Percentiles rank a stretch among this genome's conserved stretches.
Evolutionary conservation across 768 basidiomycete species (phyloP).

Genomic region (Rhizopogon sp.): DNA sequence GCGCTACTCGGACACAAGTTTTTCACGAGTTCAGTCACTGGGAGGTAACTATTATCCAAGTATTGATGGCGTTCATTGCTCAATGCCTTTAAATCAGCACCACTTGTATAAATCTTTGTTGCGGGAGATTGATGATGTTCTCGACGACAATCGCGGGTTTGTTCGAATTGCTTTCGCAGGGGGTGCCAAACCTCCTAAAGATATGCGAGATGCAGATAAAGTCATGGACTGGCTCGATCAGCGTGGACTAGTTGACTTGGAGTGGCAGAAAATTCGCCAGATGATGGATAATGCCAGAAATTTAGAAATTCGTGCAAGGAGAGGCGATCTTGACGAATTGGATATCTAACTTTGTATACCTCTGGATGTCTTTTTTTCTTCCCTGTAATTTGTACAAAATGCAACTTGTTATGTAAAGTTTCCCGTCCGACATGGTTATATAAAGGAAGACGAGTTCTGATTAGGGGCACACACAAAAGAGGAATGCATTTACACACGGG

Average conservation of each 20-base stretch:
- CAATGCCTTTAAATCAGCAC: slow-evolving; percentile 39
- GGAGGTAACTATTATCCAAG: slow-evolving; percentile 52
- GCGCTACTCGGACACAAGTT: slow-evolving; percentile 59
- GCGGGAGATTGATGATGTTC: slow-evolving; percentile 54
- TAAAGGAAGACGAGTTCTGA: too few species aligned
- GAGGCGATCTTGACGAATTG: slow-evolving; percentile 32
- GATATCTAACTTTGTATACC: background rate
- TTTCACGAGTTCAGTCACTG: slow-evolving; percentile 78
- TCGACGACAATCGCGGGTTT: slow-evolving; percentile 39
- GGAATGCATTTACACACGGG: background rate
- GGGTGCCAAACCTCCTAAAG: slow-evolving; percentile 55
- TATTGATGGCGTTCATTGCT: background rate
- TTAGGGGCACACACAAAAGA: background rate
- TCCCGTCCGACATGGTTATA: too few species aligned
- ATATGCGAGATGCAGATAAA: slow-evolving; percentile 69
- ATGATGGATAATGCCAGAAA: slow-evolving; percentile 73
- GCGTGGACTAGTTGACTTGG: slow-evolving; percentile 57
- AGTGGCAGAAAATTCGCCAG: slow-evolving; percentile 65
- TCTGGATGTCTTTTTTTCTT: background rate
- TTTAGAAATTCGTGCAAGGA: slow-evolving; percentile 48
- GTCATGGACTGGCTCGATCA: slow-evolving; percentile 79
- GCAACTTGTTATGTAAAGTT: too few species aligned
- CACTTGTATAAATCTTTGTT: slow-evolving; percentile 55
- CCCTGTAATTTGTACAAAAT: background rate
- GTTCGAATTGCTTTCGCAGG: slow-evolving; percentile 54